Conservation (phyloP, 164 flowering plant genomes). For the Paratinospora sagittata region DNA sequence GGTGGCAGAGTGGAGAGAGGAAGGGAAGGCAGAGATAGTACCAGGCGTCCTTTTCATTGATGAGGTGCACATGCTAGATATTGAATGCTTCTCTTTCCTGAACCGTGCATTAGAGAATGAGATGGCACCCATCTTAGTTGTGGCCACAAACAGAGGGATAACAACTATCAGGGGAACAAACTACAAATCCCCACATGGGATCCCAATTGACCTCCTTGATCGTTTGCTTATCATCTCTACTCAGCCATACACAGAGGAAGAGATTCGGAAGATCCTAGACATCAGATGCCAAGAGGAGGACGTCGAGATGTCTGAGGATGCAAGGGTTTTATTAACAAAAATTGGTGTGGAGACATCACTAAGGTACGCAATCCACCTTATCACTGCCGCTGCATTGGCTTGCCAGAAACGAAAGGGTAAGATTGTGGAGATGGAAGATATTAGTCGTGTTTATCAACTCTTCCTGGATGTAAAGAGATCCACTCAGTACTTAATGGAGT, state of each 20-base stretch:
- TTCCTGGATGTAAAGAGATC: conserved; percentile 89
- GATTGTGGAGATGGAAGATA: conserved; percentile 74
- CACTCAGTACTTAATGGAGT: conserved; percentile 84
- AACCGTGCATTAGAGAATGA: conserved; percentile 95
- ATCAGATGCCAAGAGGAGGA: conserved; percentile 93
- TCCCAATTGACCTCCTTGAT: conserved; percentile 84
- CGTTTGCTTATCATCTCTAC: conserved; percentile 87
- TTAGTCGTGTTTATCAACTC: conserved; percentile 64
- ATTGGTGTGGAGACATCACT: conserved; percentile 27
- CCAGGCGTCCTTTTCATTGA: conserved; percentile 98
- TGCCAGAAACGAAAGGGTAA: conserved; percentile 89
- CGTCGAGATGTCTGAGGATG: conserved; percentile 87
- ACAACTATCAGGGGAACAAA: conserved; percentile 71
- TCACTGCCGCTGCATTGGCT: conserved; percentile 73
- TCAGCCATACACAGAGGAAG: conserved; percentile 77
- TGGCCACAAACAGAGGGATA: conserved; percentile 90
- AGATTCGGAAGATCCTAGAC: conserved; percentile 65
- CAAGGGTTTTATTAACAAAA: conserved; percentile 50
- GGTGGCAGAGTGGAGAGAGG: conserved; percentile 98
- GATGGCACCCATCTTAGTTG: conserved; percentile 89
- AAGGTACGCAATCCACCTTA: conserved; percentile 87
- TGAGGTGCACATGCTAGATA: conserved; percentile 98
- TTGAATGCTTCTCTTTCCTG: conserved; percentile 90
- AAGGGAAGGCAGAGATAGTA: conserved; percentile 98
- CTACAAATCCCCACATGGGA: conserved; percentile 95